Percentiles rank a stretch among this genome's conserved stretches.
Evolutionary conservation across 2,329 filamentous ascomycete genomes (phyloP).

Genomic region (Diplodia seriata): DNA sequence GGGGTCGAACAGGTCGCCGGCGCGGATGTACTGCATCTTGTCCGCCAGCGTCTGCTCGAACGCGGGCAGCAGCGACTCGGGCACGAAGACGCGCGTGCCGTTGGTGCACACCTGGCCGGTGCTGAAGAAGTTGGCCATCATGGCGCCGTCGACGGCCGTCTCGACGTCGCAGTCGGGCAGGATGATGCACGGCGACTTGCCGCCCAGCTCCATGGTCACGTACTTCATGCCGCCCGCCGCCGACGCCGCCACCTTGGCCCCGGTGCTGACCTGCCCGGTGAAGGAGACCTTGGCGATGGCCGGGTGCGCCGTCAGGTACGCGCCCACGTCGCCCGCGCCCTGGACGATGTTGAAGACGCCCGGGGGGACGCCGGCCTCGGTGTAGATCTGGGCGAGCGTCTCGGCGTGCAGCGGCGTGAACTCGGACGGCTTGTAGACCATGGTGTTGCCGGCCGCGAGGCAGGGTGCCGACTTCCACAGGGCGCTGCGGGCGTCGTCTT

Average conservation of each 20-base stretch:
- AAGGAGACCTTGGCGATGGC: conserved; percentile 85
- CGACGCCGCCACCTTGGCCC: conserved; percentile 77
- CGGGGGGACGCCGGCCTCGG: conserved; percentile 77
- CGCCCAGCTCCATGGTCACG: conserved; percentile 90
- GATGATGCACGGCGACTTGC: conserved; percentile 81
- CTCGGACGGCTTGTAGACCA: conserved; percentile 91
- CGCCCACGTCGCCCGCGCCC: conserved; percentile 78
- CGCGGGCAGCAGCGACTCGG: conserved; percentile 65
- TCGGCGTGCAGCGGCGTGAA: conserved; percentile 84
- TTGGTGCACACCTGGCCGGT: conserved; percentile 94
- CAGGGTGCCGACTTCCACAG: conserved; percentile 89
- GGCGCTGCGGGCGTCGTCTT: conserved; percentile 51
- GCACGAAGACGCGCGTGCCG: conserved; percentile 86
- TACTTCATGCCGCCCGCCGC: conserved; percentile 85
- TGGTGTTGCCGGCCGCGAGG: conserved; percentile 83
- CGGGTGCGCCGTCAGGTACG: conserved; percentile 74
- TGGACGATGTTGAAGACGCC: conserved; percentile 77
- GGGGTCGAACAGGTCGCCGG: conserved; percentile 74
- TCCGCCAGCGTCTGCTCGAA: conserved; percentile 75
- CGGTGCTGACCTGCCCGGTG: conserved; percentile 85
- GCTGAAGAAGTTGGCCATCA: conserved; percentile 94
- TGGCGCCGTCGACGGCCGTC: conserved; percentile 83
- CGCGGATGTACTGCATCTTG: conserved; percentile 73
- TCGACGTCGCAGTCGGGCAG: conserved; percentile 80
- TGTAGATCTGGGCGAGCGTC: conserved; percentile 76